Evolutionary conservation across 2,329 filamentous ascomycete genomes (phyloP).

Genomic region (Shiraia sp.): DNA sequence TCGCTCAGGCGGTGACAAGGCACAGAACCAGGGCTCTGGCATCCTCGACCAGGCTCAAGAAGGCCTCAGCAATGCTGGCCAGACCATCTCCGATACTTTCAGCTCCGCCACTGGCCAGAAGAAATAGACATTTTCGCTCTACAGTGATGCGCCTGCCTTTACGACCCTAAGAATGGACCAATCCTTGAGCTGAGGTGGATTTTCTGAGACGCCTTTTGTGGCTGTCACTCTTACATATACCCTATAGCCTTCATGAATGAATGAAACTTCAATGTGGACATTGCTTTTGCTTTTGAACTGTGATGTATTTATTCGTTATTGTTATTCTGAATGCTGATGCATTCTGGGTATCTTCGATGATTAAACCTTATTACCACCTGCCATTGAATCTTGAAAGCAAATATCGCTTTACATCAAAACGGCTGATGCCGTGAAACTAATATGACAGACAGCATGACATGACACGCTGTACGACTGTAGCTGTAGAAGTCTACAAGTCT

Average conservation of each 20-base stretch:
- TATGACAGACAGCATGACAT: not conserved
- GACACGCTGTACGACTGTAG: not conserved
- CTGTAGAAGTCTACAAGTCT: constrained; percentile 28
- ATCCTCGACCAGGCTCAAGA: constrained; percentile 49
- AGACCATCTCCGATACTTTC: constrained; percentile 46
- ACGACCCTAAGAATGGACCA: constrained; percentile 8
- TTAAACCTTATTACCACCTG: too few species aligned
- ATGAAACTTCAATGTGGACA: constrained; percentile 5
- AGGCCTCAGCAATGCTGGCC: constrained; percentile 45
- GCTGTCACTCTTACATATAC: constrained; percentile 18
- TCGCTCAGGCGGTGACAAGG: constrained; percentile 47
- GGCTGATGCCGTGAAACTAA: not conserved
- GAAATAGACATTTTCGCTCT: constrained; percentile 34
- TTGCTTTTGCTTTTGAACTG: constrained; percentile 1
- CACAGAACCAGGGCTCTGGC: constrained; percentile 47
- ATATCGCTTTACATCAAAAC: not conserved
- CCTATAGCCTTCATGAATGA: constrained; percentile 18
- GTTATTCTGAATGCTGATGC: too few species aligned
- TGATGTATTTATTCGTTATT: not conserved
- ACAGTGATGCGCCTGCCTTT: not conserved
- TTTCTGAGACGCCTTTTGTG: constrained; percentile 6
- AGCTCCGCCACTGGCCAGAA: constrained; percentile 33
- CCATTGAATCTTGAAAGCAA: too few species aligned
- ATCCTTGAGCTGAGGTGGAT: constrained; percentile 8
- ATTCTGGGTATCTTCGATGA: too few species aligned